These are phyloP conservation scores for Acer campestre DNA, from an alignment of 345 rosid genomes.

Conservation along the genomic window DNA sequence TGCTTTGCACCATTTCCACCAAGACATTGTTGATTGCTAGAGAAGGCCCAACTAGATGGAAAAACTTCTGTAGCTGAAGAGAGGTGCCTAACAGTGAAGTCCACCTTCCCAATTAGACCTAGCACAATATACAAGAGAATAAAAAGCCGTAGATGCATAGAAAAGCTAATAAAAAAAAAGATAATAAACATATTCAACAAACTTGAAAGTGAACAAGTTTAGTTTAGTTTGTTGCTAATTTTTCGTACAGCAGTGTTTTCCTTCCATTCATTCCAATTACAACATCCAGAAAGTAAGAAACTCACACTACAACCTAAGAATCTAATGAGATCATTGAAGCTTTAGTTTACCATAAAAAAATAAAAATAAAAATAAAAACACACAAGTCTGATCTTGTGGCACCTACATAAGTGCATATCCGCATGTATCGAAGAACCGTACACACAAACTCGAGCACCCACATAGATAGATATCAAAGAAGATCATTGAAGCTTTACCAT, in stretches of 20 bases:
- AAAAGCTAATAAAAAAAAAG: not conserved
- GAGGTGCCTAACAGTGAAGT: conserved; percentile 93
- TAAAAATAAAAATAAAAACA: not conserved
- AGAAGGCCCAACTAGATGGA: conserved; percentile 67
- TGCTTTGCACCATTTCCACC: conserved; percentile 60
- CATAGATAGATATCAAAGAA: not conserved
- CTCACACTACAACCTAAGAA: not conserved
- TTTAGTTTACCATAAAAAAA: not conserved
- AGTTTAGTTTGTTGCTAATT: not conserved
- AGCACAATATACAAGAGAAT: conserved; percentile 23
- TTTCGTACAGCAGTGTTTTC: not conserved
- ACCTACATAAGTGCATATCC: not conserved
- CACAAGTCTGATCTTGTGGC: not conserved
- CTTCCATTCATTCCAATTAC: not conserved
- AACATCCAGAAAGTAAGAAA: not conserved
- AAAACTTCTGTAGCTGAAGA: conserved; percentile 73
- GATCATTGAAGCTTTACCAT: not conserved
- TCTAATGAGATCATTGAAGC: not conserved
- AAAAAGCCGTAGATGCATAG: conserved; percentile 11
- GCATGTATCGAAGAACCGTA: not conserved
- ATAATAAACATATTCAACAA: not conserved
- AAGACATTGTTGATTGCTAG: conserved; percentile 67
- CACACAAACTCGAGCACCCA: not conserved
- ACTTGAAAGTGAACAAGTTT: not conserved
- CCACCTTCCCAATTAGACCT: conserved; percentile 97